Conservation (phyloP, 2,329 filamentous ascomycete genomes). For the Botryosphaeria dothidea region DNA sequence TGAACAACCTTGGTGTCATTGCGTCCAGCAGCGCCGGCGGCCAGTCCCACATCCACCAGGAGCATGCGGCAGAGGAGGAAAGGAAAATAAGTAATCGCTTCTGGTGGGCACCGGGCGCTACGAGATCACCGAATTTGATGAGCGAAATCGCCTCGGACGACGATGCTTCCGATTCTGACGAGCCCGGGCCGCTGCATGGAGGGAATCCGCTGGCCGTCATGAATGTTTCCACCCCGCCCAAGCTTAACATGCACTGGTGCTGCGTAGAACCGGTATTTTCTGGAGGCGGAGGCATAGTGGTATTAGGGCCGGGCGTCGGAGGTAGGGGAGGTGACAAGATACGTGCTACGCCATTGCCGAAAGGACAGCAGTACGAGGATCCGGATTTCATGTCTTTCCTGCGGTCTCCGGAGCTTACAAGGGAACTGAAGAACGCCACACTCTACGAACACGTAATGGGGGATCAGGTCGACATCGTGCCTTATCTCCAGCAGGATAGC, state of each 20-base stretch:
- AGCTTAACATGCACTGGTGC: slow-evolving; percentile 60
- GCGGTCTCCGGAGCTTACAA: slow-evolving; percentile 46
- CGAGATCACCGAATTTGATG: slow-evolving; percentile 60
- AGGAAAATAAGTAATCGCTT: slow-evolving; percentile 40
- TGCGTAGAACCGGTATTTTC: slow-evolving; percentile 62
- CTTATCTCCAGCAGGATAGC: slow-evolving; percentile 42
- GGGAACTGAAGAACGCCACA: slow-evolving; percentile 41
- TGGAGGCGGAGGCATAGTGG: slow-evolving; percentile 60
- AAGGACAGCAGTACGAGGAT: slow-evolving; percentile 56
- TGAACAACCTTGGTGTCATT: slow-evolving; percentile 22
- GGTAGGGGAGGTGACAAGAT: slow-evolving; percentile 57
- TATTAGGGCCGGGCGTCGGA: slow-evolving; percentile 49
- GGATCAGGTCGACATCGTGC: slow-evolving; percentile 41
- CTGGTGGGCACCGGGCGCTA: slow-evolving; percentile 62
- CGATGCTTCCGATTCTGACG: slow-evolving; percentile 40
- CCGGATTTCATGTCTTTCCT: slow-evolving; percentile 54
- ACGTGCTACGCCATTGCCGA: slow-evolving; percentile 58
- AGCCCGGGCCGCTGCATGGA: slow-evolving; percentile 24
- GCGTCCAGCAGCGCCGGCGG: background rate
- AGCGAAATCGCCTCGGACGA: slow-evolving; percentile 48
- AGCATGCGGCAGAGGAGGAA: background rate
- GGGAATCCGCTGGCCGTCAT: slow-evolving; percentile 23
- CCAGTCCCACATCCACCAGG: background rate
- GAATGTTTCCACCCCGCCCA: slow-evolving; percentile 38
- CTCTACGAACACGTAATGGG: slow-evolving; percentile 45